These are phyloP conservation scores for Myrmaecium sp. DNA, from an alignment of 2,329 filamentous ascomycete species.

Conservation along the genomic window DNA sequence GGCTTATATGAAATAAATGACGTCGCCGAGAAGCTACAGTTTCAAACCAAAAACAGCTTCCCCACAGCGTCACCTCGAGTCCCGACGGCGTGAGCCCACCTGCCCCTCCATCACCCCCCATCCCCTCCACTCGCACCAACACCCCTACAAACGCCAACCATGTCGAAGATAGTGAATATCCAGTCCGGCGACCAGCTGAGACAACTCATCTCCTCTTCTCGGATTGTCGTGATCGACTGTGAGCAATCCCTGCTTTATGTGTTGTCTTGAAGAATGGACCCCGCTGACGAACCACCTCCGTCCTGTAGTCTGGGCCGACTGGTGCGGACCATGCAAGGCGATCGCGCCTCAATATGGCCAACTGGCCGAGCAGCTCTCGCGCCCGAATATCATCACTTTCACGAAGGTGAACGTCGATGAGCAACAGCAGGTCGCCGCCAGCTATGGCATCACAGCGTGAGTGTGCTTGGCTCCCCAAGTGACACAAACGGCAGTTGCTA, in stretches of 20 bases:
- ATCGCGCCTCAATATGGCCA: constrained; percentile 73
- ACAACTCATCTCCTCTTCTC: constrained; percentile 52
- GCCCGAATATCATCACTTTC: constrained; percentile 60
- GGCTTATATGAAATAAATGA: no score
- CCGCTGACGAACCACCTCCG: constrained; percentile 12
- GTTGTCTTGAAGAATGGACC: constrained; percentile 7
- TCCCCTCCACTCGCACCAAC: constrained; percentile 8
- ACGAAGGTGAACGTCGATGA: constrained; percentile 72
- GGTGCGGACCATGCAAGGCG: constrained; percentile 68
- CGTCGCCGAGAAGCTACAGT: constrained; percentile 2
- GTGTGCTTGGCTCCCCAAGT: constrained; percentile 10
- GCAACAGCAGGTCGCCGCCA: constrained; percentile 54
- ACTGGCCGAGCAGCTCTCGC: constrained; percentile 53
- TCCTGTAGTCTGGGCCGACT: constrained; percentile 64
- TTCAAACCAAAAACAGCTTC: constrained; percentile 4
- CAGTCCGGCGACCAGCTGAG: constrained; percentile 24
- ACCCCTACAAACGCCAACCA: constrained; percentile 15
- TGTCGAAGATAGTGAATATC: constrained; percentile 28
- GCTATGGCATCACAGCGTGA: constrained; percentile 55
- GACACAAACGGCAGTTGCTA: constrained; percentile 4
- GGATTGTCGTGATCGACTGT: constrained; percentile 81
- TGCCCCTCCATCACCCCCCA: constrained; percentile 6
- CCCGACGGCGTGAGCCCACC: constrained; percentile 8
- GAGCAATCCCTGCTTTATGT: constrained; percentile 29
- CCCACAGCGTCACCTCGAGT: constrained; percentile 8